Conservation (phyloP, 2,329 filamentous ascomycete species). For the Pestalotiopsis sp. region DNA sequence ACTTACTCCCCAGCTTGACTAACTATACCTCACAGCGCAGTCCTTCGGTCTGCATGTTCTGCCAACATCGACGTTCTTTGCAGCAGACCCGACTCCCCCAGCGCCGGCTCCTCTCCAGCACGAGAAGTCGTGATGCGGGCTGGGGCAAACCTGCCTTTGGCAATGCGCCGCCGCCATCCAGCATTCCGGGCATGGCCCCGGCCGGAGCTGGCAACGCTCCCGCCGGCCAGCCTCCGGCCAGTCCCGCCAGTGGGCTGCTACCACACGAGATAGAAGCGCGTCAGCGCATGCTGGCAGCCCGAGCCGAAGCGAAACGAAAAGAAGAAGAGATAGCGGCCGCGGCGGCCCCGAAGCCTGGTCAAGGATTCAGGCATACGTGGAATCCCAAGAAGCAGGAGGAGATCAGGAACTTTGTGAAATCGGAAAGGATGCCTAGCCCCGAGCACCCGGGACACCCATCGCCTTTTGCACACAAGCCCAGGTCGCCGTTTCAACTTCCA, state of each 20-base stretch:
- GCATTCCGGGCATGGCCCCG: not conserved
- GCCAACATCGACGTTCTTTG: slow-evolving; percentile 27
- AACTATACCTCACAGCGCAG: slow-evolving; percentile 23
- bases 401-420: not conserved
- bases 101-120: slow-evolving; percentile 19
- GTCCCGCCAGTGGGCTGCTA: not conserved
- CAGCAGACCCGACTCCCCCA: slow-evolving; percentile 17
- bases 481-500: not conserved
- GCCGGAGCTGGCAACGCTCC: not conserved
- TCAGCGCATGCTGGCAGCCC: not conserved
- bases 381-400: slow-evolving; percentile 1
- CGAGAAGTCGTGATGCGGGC: slow-evolving; percentile 13
- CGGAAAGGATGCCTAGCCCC: not conserved
- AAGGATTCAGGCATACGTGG: not conserved
- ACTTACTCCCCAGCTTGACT: not conserved
- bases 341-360: not conserved
- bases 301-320: not conserved
- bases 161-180: slow-evolving; percentile 3
- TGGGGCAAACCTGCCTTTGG: slow-evolving; percentile 20
- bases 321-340: not conserved
- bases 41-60: slow-evolving; percentile 32
- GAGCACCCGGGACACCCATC: not conserved
- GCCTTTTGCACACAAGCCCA: not conserved
- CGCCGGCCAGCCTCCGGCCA: not conserved
- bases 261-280: slow-evolving; percentile 16